These are phyloP conservation scores for Neurospora sp. DNA, from an alignment of 2,329 filamentous ascomycete genomes.

Conservation along the genomic window DNA sequence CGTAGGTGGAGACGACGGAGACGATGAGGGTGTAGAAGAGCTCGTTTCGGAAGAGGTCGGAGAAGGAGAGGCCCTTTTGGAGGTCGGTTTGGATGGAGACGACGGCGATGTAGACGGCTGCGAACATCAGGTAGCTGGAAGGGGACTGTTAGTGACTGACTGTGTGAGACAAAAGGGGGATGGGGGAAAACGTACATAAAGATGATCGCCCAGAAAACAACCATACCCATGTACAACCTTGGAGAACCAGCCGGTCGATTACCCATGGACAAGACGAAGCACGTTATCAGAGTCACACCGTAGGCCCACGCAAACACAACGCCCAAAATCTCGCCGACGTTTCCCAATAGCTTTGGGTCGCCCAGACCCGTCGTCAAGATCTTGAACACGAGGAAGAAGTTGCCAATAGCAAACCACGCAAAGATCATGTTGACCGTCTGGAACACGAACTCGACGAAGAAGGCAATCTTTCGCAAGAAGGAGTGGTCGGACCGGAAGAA, in stretches of 20 bases:
- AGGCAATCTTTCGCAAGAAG: conserved; percentile 74
- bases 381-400: conserved; percentile 98
- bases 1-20: conserved; percentile 82
- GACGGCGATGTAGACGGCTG: conserved; percentile 88
- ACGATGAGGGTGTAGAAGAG: conserved; percentile 92
- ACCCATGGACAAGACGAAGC: conserved; percentile 88
- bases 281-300: conserved; percentile 80
- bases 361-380: conserved; percentile 86
- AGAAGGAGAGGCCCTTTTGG: conserved; percentile 52
- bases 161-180: background rate
- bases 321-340: conserved; percentile 67
- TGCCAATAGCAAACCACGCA: conserved; percentile 96
- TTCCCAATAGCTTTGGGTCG: conserved; percentile 57
- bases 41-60: conserved; percentile 70
- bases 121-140: conserved; percentile 76
- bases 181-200: conserved; percentile 58
- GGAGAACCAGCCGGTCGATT: conserved; percentile 93
- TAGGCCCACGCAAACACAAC: conserved; percentile 96
- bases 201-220: conserved; percentile 95
- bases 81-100: conserved; percentile 69
- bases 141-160: conserved; percentile 12
- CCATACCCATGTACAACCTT: conserved; percentile 90
- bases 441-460: conserved; percentile 88
- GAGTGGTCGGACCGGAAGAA: conserved; percentile 92
- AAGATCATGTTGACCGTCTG: conserved; percentile 96